Base-by-base conservation (phyloP, 345 rosid genomes). In the Linum tenue region DNA sequence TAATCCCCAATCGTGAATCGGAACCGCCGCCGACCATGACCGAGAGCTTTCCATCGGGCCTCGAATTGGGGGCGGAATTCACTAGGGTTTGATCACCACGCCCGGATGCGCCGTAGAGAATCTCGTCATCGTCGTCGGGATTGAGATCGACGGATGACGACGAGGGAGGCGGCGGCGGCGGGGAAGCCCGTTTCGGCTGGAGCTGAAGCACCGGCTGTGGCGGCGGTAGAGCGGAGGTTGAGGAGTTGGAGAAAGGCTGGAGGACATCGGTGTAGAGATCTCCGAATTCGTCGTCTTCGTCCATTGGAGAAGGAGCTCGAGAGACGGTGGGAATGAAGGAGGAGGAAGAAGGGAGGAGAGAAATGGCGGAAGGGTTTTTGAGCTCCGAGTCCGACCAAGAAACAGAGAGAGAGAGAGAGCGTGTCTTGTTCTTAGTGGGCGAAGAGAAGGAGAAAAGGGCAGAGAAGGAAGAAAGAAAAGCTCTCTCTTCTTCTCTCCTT, bases 281-380 rank as follows among this genome's bases (percentile, higher is more conserved):
- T 79, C 99, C 99, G 71, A 95, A 95, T 82, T 95, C 99, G 48
- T 95, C 99, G 66, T 95, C 98, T 56, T 91, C 98, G 64, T 91
- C 99, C 99, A 95, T 94, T 11, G 6, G 39, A 53, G n/a, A 39
- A 59, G 35, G 39, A 7, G 37, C 12, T 5, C 3, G 50, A 48
- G 15, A 39, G 17, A 39, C 16, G 16, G 60, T 35, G 22, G 38
- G 5, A 58, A 66, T 3, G 8, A 57, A 31, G 38, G 9, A 68
- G 64, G 22, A 17, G 65, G 44, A 64, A 48, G 60, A 57, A 56
- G 36, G 12, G 16, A 17, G 16, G 60, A 10, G 60, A 10, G 8
- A 37, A 12, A 37, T 8, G 22, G 8, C 31, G 12, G 38, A 5
- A 57, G 60, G 22, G 12, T 16, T 3, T 9, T 31, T 57, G 60